A percentile compares a stretch with the other conserved stretches of the same genome.
phyloP scores from a whole-genome alignment of 257 asterid species.

The Apocynum venetum region DNA sequence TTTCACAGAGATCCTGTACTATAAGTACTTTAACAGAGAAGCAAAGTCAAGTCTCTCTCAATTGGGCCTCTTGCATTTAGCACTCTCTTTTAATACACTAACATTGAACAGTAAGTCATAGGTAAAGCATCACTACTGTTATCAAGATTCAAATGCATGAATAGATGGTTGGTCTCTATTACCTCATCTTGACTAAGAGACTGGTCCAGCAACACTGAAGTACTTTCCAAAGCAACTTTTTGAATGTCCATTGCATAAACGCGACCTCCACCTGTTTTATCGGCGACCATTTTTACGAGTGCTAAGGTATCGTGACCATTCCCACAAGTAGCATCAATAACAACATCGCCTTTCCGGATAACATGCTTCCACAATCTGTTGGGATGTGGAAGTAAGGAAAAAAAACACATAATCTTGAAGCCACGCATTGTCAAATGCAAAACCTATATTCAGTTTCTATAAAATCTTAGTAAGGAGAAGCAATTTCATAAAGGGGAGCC shows the following conservation, averaged over 20 bases:
- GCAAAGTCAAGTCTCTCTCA: not conserved
- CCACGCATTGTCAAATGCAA: not conserved
- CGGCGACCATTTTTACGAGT: constrained; percentile 61
- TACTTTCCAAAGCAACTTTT: constrained; percentile 64
- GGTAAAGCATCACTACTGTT: not conserved
- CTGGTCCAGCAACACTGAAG: constrained; percentile 62
- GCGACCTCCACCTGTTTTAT: constrained; percentile 47
- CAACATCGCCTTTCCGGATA: constrained; percentile 72
- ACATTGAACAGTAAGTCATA: not conserved
- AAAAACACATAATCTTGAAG: not conserved
- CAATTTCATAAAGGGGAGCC: not conserved
- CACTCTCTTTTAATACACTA: not conserved
- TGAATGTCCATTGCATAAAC: constrained; percentile 87
- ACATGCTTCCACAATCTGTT: constrained; percentile 77
- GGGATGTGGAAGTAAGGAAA: not conserved
- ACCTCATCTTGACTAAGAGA: constrained; percentile 63
- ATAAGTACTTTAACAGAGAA: not conserved
- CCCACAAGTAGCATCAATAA: constrained; percentile 95
- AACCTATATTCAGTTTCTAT: not conserved
- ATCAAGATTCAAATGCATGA: not conserved
- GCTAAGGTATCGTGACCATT: constrained; percentile 89
- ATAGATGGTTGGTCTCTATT: not conserved
- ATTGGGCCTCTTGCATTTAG: not conserved
- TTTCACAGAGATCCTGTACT: not conserved
- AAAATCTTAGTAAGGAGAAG: not conserved